Conservation (phyloP, 2,329 filamentous ascomycete species). For the Aspergillus fumigatus region DNA sequence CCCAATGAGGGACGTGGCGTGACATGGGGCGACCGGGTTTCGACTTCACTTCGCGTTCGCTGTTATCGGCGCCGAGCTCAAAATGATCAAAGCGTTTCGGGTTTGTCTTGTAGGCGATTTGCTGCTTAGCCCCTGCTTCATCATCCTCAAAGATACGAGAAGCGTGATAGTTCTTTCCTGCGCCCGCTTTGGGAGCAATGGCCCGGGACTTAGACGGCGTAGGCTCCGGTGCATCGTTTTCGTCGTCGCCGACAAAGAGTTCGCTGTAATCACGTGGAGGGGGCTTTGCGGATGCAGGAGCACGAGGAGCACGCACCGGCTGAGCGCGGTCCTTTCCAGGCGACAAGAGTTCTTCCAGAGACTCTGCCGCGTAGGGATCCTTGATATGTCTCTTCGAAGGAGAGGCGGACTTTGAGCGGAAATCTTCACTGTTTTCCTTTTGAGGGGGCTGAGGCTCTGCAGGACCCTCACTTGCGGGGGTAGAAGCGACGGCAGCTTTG, state of each 20-base stretch:
- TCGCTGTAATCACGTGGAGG: conserved; percentile 64
- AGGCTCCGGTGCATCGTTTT: conserved; percentile 13
- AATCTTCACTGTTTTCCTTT: conserved; percentile 12
- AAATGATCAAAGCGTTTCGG: conserved; percentile 74
- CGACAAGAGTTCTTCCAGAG: conserved; percentile 68
- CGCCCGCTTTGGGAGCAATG: conserved; percentile 50
- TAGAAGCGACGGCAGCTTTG: conserved; percentile 44
- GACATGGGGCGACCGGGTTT: conserved; percentile 24
- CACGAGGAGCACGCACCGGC: conserved; percentile 58
- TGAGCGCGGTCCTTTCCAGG: conserved; percentile 45
- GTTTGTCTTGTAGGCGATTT: conserved; percentile 56
- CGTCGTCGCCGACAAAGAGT: conserved; percentile 56
- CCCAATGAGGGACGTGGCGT: conserved; percentile 70
- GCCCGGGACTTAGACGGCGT: conserved; percentile 38
- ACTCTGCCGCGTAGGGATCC: conserved; percentile 43
- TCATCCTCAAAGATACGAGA: conserved; percentile 62
- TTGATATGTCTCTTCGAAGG: conserved; percentile 40
- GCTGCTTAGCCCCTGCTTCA: conserved; percentile 44
- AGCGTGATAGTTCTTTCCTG: conserved; percentile 58
- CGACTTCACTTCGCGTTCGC: conserved; percentile 23
- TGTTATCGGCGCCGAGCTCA: conserved; percentile 30
- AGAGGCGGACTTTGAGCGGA: conserved; percentile 20
- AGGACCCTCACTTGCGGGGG: conserved; percentile 10
- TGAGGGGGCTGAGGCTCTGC: conserved; percentile 16
- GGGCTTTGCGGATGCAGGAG: conserved; percentile 63